These are phyloP conservation scores for Hysterangium stoloniferum DNA, from an alignment of 768 basidiomycete genomes.

Conservation along the genomic window DNA sequence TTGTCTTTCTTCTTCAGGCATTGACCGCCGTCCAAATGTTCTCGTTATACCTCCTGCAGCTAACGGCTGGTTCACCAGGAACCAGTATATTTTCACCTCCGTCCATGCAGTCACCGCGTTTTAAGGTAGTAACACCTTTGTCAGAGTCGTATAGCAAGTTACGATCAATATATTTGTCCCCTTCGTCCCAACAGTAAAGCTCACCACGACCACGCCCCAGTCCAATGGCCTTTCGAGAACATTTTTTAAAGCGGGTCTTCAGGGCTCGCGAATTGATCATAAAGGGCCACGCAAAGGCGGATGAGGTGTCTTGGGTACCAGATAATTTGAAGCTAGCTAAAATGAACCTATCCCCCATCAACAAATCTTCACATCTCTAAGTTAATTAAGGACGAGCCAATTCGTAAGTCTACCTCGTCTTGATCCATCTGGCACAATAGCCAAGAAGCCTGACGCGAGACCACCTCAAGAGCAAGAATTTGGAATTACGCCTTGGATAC, in stretches of 20 bases:
- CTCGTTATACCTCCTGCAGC: conserved; percentile 2
- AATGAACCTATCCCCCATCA: too few species aligned
- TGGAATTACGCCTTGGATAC: not conserved
- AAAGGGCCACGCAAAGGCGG: not conserved
- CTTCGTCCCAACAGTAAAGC: not conserved
- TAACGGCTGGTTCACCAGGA: conserved; percentile 7
- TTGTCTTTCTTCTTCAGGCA: too few species aligned
- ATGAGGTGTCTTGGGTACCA: not conserved
- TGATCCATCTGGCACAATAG: not conserved
- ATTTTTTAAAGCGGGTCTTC: not conserved
- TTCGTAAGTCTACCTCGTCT: not conserved
- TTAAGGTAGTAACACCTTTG: too few species aligned
- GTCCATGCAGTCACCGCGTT: not conserved
- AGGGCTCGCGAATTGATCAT: not conserved
- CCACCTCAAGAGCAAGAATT: not conserved
- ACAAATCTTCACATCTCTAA: too few species aligned
- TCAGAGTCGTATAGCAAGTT: too few species aligned
- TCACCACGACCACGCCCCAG: not conserved
- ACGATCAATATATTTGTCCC: not conserved
- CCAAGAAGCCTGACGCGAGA: not conserved
- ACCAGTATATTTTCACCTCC: conserved; percentile 4
- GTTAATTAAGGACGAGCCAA: too few species aligned
- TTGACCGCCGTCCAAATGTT: too few species aligned
- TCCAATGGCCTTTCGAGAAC: conserved; percentile 9
- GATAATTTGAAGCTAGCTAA: not conserved